These are phyloP conservation scores for Schizochytrium sp. DNA, from an alignment of 108 stramenopile species.

Conservation along the genomic window DNA sequence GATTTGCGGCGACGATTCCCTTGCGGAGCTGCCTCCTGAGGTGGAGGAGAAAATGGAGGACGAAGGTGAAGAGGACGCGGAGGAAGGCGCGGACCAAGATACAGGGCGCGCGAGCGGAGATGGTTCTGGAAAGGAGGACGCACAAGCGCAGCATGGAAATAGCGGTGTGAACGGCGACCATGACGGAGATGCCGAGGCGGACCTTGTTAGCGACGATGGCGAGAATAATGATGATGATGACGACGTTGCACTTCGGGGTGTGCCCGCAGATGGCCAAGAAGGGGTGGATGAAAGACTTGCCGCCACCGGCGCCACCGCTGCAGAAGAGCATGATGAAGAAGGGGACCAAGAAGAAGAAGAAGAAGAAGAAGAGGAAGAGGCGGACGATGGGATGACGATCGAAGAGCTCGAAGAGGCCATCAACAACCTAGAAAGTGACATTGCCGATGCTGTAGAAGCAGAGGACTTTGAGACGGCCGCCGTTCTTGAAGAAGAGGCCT, in stretches of 20 bases:
- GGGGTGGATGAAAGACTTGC: background rate
- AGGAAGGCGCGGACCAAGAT: background rate
- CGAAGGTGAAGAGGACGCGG: background rate
- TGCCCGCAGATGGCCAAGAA: background rate
- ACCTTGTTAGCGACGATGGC: background rate
- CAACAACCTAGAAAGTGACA: background rate
- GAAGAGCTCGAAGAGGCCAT: background rate
- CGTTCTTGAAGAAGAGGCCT: background rate
- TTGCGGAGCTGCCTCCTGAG: background rate
- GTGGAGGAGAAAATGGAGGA: background rate
- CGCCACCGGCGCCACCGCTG: too few species aligned
- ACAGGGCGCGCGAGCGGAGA: background rate
- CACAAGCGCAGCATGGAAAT: background rate
- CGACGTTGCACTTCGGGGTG: background rate
- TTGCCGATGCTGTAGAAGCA: background rate
- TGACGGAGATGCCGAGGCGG: conserved; percentile 22
- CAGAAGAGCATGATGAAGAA: background rate
- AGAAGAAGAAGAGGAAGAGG: background rate
- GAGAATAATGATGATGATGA: background rate
- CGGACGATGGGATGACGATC: background rate
- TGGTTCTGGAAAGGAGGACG: background rate
- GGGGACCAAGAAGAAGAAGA: background rate
- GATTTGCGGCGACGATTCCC: background rate
- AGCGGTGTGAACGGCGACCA: background rate
- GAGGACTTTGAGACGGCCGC: background rate